Evolutionary conservation across 2,329 filamentous ascomycete species (phyloP).

Genomic region (Fusarium sublunatum): DNA sequence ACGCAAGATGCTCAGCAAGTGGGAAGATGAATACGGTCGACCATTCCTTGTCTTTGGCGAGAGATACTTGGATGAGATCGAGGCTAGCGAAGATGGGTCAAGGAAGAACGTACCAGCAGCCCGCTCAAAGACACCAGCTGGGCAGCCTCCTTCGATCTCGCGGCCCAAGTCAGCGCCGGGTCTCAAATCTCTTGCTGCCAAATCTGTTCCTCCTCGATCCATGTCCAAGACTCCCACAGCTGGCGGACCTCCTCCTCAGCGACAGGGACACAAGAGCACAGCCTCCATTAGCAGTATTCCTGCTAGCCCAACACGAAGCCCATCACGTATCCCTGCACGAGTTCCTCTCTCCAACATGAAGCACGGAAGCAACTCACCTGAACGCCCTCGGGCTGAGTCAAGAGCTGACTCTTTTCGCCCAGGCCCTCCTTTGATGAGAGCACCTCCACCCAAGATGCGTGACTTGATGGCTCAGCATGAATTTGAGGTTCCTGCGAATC

Average conservation of each 20-base stretch:
- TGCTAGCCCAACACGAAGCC: slow-evolving; percentile 51
- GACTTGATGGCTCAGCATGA: slow-evolving; percentile 71
- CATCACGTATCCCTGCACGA: slow-evolving; percentile 73
- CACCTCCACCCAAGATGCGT: slow-evolving; percentile 92
- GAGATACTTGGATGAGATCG: slow-evolving; percentile 87
- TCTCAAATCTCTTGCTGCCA: slow-evolving; percentile 36
- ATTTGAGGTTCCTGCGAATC: slow-evolving; percentile 62
- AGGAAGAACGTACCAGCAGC: slow-evolving; percentile 63
- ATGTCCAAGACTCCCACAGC: slow-evolving; percentile 68
- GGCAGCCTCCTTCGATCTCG: slow-evolving; percentile 60
- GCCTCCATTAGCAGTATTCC: slow-evolving; percentile 39
- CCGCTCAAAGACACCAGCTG: slow-evolving; percentile 80
- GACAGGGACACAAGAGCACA: slow-evolving; percentile 39
- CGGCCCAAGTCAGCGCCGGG: slow-evolving; percentile 52
- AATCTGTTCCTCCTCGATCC: slow-evolving; percentile 53
- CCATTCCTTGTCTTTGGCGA: slow-evolving; percentile 95
- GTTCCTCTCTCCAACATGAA: slow-evolving; percentile 76
- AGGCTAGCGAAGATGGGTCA: slow-evolving; percentile 62
- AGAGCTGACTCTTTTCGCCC: slow-evolving; percentile 62
- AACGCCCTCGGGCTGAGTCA: slow-evolving; percentile 66
- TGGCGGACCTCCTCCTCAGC: slow-evolving; percentile 47
- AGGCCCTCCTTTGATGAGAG: slow-evolving; percentile 66
- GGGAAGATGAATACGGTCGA: slow-evolving; percentile 93
- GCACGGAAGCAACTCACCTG: slow-evolving; percentile 82
- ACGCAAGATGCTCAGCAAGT: slow-evolving; percentile 80